These are phyloP conservation scores for Vigna angularis DNA, from an alignment of 306 rosid genomes.

Conservation along the genomic window DNA sequence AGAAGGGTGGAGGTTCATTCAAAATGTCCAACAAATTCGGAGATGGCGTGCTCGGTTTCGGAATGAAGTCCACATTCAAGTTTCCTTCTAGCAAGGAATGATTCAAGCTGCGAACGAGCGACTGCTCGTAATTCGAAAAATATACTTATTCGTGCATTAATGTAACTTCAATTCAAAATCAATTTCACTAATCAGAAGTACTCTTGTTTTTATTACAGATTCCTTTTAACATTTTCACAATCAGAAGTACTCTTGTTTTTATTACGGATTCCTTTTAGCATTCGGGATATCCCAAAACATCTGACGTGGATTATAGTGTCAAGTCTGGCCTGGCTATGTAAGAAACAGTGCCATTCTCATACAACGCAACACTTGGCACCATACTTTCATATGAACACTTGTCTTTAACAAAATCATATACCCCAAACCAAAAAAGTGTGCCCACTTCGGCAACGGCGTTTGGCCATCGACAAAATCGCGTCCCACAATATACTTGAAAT, in stretches of 20 bases:
- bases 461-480: not conserved
- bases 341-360: slow-evolving; percentile 12
- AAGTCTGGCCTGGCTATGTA: not conserved
- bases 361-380: slow-evolving; percentile 4
- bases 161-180: too few relatives aligned
- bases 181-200: too few relatives aligned
- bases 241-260: too few relatives aligned
- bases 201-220: too few relatives aligned
- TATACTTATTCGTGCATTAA: too few relatives aligned
- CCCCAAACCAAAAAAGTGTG: slow-evolving; percentile 39
- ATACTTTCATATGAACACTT: slow-evolving; percentile 35
- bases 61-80: too few relatives aligned
- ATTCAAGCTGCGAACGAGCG: too few relatives aligned
- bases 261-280: not conserved
- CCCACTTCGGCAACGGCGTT: slow-evolving; percentile 37
- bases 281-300: slow-evolving; percentile 16
- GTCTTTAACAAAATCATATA: slow-evolving; percentile 38
- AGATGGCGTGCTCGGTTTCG: too few relatives aligned
- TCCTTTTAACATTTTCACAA: too few relatives aligned
- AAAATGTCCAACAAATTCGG: too few relatives aligned
- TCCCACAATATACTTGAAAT: slow-evolving; percentile 43
- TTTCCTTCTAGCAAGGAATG: too few relatives aligned
- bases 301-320: not conserved
- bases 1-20: too few relatives aligned
- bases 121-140: not conserved